phyloP scores from a whole-genome alignment of 2,329 filamentous ascomycete species.

The Pseudomassariella vexata region DNA sequence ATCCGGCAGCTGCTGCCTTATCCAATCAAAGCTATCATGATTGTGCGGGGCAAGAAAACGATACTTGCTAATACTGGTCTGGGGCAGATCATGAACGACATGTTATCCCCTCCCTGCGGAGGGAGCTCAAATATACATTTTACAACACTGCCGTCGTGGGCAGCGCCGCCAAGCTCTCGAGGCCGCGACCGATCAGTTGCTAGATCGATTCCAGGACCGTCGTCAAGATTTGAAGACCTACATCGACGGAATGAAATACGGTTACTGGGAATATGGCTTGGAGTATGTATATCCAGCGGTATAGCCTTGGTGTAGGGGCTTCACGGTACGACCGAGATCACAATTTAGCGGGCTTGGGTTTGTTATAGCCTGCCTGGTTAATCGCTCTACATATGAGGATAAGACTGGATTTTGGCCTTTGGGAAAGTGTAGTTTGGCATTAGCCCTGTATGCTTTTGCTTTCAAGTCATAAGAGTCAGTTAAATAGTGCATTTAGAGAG shows the following conservation, averaged over 20 bases:
- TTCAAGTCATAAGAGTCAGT: too few species aligned
- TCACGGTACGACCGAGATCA: slow-evolving; percentile 12
- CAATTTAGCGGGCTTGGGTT: too few species aligned
- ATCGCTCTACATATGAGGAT: too few species aligned
- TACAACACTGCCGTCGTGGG: slow-evolving; percentile 11
- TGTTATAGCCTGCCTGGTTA: too few species aligned
- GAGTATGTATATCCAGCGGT: slow-evolving; percentile 9
- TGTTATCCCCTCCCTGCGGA: slow-evolving; percentile 27
- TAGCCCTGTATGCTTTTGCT: too few species aligned
- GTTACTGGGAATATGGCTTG: slow-evolving; percentile 12
- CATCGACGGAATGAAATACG: slow-evolving; percentile 7
- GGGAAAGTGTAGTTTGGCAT: too few species aligned
- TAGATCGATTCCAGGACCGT: slow-evolving; percentile 7
- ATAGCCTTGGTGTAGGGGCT: slow-evolving; percentile 9
- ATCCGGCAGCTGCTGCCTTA: too few species aligned
- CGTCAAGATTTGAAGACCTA: slow-evolving; percentile 5
- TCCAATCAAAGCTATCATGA: too few species aligned
- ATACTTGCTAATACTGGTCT: background rate
- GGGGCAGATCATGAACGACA: slow-evolving; percentile 28
- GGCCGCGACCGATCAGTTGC: slow-evolving; percentile 1
- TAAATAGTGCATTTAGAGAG: too few species aligned
- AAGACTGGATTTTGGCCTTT: too few species aligned
- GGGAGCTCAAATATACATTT: slow-evolving; percentile 11
- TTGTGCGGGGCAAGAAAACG: background rate
- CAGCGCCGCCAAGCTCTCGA: slow-evolving; percentile 6